A percentile compares a stretch with the other conserved stretches of the same genome.
phyloP scores from a whole-genome alignment of 805 yeast species.

The Teunomyces stri region DNA sequence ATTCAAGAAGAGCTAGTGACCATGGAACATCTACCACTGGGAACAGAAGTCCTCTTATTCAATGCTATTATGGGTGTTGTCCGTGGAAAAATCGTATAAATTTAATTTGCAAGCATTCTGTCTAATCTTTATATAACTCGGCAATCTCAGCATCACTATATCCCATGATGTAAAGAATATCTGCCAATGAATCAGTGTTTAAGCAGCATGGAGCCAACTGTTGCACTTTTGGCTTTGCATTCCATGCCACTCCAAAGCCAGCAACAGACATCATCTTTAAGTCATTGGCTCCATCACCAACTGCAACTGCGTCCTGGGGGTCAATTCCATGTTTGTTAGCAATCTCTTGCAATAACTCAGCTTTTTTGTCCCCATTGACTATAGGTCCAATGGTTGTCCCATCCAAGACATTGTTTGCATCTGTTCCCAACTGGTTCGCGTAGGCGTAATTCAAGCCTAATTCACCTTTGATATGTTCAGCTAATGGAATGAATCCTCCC shows the following conservation, averaged over 20 bases:
- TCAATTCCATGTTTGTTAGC: constrained; percentile 55
- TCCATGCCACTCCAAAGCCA: constrained; percentile 96
- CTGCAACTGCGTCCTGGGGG: constrained; percentile 62
- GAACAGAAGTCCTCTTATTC: constrained; percentile 69
- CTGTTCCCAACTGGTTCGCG: constrained; percentile 65
- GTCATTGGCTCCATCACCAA: constrained; percentile 98
- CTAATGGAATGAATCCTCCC: constrained; percentile 93
- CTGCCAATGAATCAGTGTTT: constrained; percentile 70
- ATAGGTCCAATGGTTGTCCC: constrained; percentile 79
- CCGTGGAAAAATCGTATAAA: constrained; percentile 45
- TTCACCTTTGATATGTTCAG: constrained; percentile 63
- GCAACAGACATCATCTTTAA: constrained; percentile 87
- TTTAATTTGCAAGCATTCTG: neutral
- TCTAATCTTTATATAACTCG: constrained; percentile 13
- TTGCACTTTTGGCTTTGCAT: constrained; percentile 94
- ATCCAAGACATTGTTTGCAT: constrained; percentile 51
- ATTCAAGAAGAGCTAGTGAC: constrained; percentile 53
- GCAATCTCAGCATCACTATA: constrained; percentile 55
- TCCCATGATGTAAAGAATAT: constrained; percentile 80
- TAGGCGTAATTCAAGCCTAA: constrained; percentile 81
- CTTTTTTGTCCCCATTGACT: constrained; percentile 85
- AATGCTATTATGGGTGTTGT: constrained; percentile 84
- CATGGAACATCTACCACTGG: constrained; percentile 49
- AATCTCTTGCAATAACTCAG: constrained; percentile 61
- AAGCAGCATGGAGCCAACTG: constrained; percentile 75